These are phyloP conservation scores for Sporobolomyces roseus DNA, from an alignment of 768 basidiomycete genomes.

Conservation along the genomic window DNA sequence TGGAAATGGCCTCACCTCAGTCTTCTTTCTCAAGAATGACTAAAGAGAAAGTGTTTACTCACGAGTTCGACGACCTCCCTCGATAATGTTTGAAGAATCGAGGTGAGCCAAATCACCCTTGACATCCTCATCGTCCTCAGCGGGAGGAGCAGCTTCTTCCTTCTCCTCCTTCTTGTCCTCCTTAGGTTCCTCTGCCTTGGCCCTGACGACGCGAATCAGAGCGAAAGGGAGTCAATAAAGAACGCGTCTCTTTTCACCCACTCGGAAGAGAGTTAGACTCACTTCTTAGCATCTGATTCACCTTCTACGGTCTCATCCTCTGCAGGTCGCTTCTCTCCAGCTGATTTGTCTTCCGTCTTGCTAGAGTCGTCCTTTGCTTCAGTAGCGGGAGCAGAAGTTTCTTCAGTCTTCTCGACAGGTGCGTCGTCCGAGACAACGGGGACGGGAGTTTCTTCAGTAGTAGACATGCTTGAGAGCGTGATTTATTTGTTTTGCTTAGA, in stretches of 20 bases:
- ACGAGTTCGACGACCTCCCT: conserved; percentile 31
- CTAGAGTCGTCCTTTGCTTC: not conserved
- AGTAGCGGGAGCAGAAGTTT: not conserved
- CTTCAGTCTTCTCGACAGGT: not conserved
- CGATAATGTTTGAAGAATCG: conserved; percentile 36
- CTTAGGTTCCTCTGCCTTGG: conserved; percentile 25
- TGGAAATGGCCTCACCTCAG: not conserved
- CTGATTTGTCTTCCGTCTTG: not conserved
- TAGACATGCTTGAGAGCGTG: conserved; percentile 14
- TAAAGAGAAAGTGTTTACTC: not conserved
- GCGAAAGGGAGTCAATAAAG: not conserved
- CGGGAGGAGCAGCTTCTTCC: not conserved
- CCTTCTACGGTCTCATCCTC: conserved; percentile 19
- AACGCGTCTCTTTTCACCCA: no score
- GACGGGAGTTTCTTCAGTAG: conserved; percentile 6
- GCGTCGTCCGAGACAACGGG: conserved; percentile 16
- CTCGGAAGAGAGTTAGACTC: not conserved
- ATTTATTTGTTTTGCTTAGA: not conserved
- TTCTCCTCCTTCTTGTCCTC: conserved; percentile 15
- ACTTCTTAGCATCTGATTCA: conserved; percentile 26
- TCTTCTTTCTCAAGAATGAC: not conserved
- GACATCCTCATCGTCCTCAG: conserved; percentile 30
- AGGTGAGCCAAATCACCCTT: conserved; percentile 33
- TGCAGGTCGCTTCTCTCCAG: conserved; percentile 26
- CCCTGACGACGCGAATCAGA: conserved; percentile 4